A percentile compares a stretch with the other conserved stretches of the same genome.
phyloP scores from a whole-genome alignment of 2,329 filamentous ascomycete genomes.

The Colletotrichum kahawae region DNA sequence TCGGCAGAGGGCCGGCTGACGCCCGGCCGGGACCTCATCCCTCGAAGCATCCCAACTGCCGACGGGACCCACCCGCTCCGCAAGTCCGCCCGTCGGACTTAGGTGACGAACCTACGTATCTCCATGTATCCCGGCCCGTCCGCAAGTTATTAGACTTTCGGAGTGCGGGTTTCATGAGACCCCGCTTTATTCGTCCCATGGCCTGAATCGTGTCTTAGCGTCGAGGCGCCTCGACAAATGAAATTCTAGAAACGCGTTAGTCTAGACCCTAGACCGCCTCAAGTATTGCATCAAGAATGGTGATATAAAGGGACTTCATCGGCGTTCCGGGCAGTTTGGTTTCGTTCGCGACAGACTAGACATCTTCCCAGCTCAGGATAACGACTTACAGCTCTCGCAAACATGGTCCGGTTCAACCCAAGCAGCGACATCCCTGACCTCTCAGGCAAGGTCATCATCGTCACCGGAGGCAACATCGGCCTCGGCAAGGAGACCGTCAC shows the following conservation, averaged over 20 bases:
- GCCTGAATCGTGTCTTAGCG: not conserved
- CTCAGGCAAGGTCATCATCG: conserved; percentile 33
- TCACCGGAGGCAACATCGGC: conserved; percentile 29
- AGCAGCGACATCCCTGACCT: conserved; percentile 19
- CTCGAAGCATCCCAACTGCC: not conserved
- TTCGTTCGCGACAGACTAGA: not conserved
- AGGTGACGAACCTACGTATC: not conserved
- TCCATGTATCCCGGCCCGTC: not conserved
- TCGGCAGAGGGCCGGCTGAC: not conserved
- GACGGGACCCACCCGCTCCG: not conserved
- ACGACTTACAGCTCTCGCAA: not conserved
- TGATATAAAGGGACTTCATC: not conserved
- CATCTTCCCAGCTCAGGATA: not conserved
- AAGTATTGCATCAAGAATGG: not conserved
- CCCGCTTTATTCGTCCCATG: not conserved
- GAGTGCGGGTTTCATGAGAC: not conserved
- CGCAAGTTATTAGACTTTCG: not conserved
- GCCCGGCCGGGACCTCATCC: not conserved
- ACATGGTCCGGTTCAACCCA: conserved; percentile 9
- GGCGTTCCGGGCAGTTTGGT: not conserved
- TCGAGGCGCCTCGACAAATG: not conserved
- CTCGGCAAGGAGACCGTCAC: conserved; percentile 25
- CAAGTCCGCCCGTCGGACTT: not conserved
- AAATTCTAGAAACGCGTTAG: not conserved
- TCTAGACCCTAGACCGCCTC: not conserved